Percentiles rank a stretch among this genome's conserved stretches.
These are phyloP conservation scores for Tetraselmis striata DNA, from an alignment of 139 green algal species.

Conservation along the genomic window DNA sequence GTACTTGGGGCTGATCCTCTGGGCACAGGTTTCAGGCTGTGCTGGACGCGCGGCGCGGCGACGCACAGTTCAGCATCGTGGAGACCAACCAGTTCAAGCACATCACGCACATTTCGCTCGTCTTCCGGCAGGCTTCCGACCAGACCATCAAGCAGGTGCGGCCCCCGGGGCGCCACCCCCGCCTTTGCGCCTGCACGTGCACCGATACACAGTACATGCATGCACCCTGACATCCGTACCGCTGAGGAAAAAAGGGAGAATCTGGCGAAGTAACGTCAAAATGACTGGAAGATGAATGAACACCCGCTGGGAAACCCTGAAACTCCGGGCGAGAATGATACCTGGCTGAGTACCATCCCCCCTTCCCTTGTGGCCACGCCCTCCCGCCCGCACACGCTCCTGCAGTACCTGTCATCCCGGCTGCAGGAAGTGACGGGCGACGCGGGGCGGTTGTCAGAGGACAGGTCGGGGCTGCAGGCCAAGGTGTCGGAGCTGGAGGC, in stretches of 20 bases:
- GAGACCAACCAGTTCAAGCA: slow-evolving; percentile 96
- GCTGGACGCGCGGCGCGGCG: slow-evolving; percentile 26
- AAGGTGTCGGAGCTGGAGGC: neutral
- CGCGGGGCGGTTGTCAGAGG: neutral
- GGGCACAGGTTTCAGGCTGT: slow-evolving; percentile 53
- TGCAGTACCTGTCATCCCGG: neutral
- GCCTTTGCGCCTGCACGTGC: too few species aligned
- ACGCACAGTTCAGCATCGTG: slow-evolving; percentile 69
- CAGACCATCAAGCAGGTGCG: slow-evolving; percentile 68
- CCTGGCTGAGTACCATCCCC: too few species aligned
- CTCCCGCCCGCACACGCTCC: too few species aligned
- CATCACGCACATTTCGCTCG: slow-evolving; percentile 79
- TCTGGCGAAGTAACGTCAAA: too few species aligned
- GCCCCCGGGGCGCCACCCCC: neutral
- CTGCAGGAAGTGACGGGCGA: neutral
- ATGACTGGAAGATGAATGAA: too few species aligned
- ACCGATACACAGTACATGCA: too few species aligned
- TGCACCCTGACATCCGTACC: too few species aligned
- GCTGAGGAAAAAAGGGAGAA: too few species aligned
- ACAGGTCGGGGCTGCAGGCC: neutral
- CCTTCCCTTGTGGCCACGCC: too few species aligned
- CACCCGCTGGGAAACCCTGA: too few species aligned
- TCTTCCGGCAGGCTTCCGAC: slow-evolving; percentile 74
- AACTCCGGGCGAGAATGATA: too few species aligned
- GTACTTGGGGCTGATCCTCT: slow-evolving; percentile 10